Evolutionary conservation across 2,329 filamentous ascomycete genomes (phyloP), one percentile per base, ranked within the genome.

Genomic region (Talaromyces sp.): DNA sequence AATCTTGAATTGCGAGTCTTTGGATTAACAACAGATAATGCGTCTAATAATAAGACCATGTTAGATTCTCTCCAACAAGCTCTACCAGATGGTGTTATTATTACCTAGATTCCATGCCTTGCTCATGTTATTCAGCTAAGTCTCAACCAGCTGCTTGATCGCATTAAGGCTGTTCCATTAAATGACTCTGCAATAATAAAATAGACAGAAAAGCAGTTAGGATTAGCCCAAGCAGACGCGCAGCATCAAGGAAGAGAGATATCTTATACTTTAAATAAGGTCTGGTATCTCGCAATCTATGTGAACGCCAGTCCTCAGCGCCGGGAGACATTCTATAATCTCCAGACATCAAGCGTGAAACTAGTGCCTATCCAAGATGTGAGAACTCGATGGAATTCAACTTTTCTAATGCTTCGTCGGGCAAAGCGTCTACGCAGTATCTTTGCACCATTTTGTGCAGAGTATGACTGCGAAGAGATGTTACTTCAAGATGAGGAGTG

Each of bases 51-150:
- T 41, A 58, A 58, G 5, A 37, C 37, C 2, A 19, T 58, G 9
- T 4, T 52, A n/a, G 22, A 24, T 27, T 52, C 22, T 31, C 11
- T 52, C 14, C 9, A 52, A 52, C 4, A 52, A 52, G 47, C 47
- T 52, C 19, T 52, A 33, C 2, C 13, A 33, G 19, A 39, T 24
- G 2, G 5, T 39, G 13, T 33, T 33, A 58, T 58, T 37, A 63
- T 66, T 62, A 60, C 62, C 14, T n/a, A 41, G 16, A 64, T 67
- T 43, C 57, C 50, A 58, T 67, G 41, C 41, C 57, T 68, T 33
- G 41, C 50, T 35, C 41, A 68, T 67, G 19, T 68, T 67, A 67
- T 68, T 50, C 43, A 69, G 45, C 62, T 66, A 8, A 67, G 56
- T 35, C 41, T 68, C 1, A 67, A 67, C 13, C 27, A 68, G 63